phyloP scores from a whole-genome alignment of 495 filamentous ascomycete species.

The Cercophora newfieldiana region DNA sequence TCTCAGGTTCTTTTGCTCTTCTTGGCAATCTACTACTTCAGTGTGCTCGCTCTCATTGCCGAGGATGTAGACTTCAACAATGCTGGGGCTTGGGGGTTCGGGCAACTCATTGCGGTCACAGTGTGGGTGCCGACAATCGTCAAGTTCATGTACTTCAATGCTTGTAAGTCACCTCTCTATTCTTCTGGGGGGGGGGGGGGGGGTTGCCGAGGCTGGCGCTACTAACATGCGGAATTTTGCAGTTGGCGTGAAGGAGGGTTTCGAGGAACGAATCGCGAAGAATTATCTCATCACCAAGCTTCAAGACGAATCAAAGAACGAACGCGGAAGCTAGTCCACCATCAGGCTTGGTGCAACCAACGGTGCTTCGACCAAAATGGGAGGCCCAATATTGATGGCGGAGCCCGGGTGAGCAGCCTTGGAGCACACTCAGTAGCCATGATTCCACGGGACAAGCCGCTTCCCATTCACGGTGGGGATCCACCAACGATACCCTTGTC shows the following conservation, averaged over 20 bases:
- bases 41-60: constrained; percentile 4
- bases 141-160: constrained; percentile 24
- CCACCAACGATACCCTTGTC: no score
- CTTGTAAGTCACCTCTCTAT: constrained; percentile 18
- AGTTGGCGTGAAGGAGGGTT: constrained; percentile 7
- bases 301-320: no score
- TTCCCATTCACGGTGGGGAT: no score
- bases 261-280: constrained; percentile 12
- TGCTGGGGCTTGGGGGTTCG: constrained; percentile 24
- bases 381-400: no score
- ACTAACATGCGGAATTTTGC: neutral
- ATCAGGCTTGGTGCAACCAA: no score
- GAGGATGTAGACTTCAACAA: constrained; percentile 5
- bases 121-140: constrained; percentile 27
- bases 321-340: no score
- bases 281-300: neutral
- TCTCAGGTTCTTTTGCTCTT: neutral
- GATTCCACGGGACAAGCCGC: no score
- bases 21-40: neutral
- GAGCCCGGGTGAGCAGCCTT: no score
- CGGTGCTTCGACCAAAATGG: no score
- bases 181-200: neutral
- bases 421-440: no score
- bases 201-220: neutral
- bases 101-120: constrained; percentile 29